These are phyloP conservation scores for Pseudognaphalium luteoalbum DNA, from an alignment of 129 eudicot genomes.

Conservation along the genomic window DNA sequence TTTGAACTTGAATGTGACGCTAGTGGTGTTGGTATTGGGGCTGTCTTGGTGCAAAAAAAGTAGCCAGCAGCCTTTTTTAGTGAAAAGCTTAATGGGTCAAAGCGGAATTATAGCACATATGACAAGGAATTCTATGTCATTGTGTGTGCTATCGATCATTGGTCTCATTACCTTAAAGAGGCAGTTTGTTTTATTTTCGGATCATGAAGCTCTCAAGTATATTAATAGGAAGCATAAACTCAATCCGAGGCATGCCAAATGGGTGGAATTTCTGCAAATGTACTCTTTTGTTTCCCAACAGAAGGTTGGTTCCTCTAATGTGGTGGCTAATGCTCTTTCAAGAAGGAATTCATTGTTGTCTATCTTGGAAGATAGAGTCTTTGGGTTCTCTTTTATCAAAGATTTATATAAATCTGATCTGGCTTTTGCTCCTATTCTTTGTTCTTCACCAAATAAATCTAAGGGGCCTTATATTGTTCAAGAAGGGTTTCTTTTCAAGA, in stretches of 20 bases:
- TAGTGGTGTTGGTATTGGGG: constrained; percentile 4
- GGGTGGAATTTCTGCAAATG: neutral
- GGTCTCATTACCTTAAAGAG: neutral
- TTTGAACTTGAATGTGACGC: neutral
- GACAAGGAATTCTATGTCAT: neutral
- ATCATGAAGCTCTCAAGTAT: too few species aligned
- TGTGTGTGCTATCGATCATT: neutral
- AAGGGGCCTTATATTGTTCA: neutral
- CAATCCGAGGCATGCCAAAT: neutral
- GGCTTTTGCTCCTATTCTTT: neutral
- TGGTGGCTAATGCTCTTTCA: too few species aligned
- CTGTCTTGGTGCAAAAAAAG: neutral
- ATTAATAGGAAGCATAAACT: too few species aligned
- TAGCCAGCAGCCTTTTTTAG: neutral
- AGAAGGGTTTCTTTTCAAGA: neutral
- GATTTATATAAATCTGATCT: too few species aligned
- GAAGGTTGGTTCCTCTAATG: too few species aligned
- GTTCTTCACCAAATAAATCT: neutral
- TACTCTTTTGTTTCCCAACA: neutral
- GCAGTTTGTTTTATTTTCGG: neutral
- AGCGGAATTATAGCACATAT: neutral
- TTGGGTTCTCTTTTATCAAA: too few species aligned
- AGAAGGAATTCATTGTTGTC: neutral
- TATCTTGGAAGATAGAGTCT: neutral
- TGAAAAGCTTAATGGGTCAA: neutral